Conservation (phyloP, 2,329 filamentous ascomycete species). For the Stachybotrys echinatus region DNA sequence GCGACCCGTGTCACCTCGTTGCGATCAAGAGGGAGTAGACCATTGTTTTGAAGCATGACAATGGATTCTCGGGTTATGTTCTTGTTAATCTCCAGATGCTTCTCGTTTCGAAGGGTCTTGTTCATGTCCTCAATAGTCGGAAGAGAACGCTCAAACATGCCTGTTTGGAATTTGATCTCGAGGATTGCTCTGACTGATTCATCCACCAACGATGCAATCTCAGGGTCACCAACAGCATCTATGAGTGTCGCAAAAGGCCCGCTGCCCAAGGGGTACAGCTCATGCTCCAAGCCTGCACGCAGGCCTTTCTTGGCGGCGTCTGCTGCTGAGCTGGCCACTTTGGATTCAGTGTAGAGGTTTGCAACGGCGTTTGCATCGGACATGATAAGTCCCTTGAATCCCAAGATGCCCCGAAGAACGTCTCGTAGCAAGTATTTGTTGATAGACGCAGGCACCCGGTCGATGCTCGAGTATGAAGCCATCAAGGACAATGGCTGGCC, state of each 20-base stretch:
- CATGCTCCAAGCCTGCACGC: conserved; percentile 13
- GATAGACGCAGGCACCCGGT: conserved; percentile 22
- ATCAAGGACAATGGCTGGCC: conserved; percentile 21
- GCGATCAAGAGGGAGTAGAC: conserved; percentile 7
- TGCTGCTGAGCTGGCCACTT: conserved; percentile 18
- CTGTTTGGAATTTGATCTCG: conserved; percentile 21
- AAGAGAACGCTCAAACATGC: conserved; percentile 10
- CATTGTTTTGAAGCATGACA: conserved; percentile 15
- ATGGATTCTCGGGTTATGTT: conserved; percentile 15
- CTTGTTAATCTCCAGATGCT: conserved; percentile 10
- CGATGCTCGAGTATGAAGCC: conserved; percentile 24
- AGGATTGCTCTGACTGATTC: conserved; percentile 18
- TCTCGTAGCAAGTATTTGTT: conserved; percentile 25
- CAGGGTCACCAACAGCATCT: conserved; percentile 13
- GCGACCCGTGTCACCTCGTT: conserved; percentile 5
- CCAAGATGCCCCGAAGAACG: conserved; percentile 15
- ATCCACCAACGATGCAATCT: conserved; percentile 16
- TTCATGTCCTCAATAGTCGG: neutral
- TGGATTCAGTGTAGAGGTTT: conserved; percentile 19
- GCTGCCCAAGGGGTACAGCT: conserved; percentile 2
- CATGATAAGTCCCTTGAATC: conserved; percentile 26
- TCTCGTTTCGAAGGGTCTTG: conserved; percentile 8
- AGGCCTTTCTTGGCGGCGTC: conserved; percentile 8
- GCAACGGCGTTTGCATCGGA: conserved; percentile 23
- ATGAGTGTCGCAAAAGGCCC: conserved; percentile 19